Evolutionary conservation across 257 asterid genomes (phyloP), one percentile per base, ranked within the genome.

Genomic region (Capsicum rhomboideum): DNA sequence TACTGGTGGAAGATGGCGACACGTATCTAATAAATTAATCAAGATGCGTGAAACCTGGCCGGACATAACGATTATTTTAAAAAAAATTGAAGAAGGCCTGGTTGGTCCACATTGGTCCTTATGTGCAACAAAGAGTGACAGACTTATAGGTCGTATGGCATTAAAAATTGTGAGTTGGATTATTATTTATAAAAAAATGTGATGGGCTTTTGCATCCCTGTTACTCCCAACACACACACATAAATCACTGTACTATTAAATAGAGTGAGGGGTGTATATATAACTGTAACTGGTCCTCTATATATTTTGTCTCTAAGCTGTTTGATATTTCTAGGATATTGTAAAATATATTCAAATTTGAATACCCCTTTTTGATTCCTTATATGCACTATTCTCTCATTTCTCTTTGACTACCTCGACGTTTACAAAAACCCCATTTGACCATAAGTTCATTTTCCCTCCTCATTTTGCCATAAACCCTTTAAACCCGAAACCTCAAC

Each of bases 371-470:
- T 54, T 56, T 63, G 92, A 82, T 21, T 56, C 77, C 78, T 88
- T 63, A 88, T 83, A 83, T 50, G 82, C 83, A 85, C 86, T 40
- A 69, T 56, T 69, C 74, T 67, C 56, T 71, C 85, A n/a, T 81
- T 16, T 79, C 83, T 69, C 91, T 92, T 93, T 94, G 99, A 95
- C 97, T 85, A 74, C 98, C 95, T 93, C 95, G 95, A 86, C 93
- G 85, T 85, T 85, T 54, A 85, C 92, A 85, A 90, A 87, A 71
- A 83, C 79, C 86, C 82, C 85, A 90, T 86, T 93, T 92, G 94
- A 95, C 97, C 92, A 79, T 54, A 87, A 69, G 85, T 82, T 46
- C 17, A 31, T 81, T 67, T 90, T 85, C 89, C 89, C 90, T 88
- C 90, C 89, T 88, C 90, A 88, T 71, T 85, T 63, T 61, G 18